Evolutionary conservation across 225 moss, liverwort and hornwort genomes (phyloP).

Genomic region (Antitrichia curtipendula): DNA sequence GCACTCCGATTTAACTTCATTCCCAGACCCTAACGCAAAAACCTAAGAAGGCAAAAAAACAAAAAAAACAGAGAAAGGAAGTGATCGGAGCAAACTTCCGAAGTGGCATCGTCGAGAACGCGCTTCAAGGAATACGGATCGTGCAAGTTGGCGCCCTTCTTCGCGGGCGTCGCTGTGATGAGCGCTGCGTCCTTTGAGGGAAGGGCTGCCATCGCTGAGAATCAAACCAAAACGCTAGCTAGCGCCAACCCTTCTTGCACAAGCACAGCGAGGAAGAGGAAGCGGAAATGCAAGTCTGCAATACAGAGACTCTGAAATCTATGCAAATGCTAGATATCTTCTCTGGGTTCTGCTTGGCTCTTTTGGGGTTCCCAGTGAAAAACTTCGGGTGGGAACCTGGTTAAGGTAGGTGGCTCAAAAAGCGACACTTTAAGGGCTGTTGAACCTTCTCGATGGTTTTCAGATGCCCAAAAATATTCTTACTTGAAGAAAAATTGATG

Average conservation of each 20-base stretch:
- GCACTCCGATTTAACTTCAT: not conserved
- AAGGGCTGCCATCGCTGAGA: constrained; percentile 33
- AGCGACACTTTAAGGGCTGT: no score
- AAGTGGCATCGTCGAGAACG: constrained; percentile 82
- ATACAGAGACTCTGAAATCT: not conserved
- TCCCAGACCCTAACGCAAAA: not conserved
- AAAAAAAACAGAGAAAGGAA: not conserved
- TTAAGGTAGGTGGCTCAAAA: no score
- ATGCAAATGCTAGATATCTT: fast-evolving
- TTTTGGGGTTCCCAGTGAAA: not conserved
- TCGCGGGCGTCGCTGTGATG: constrained; percentile 15
- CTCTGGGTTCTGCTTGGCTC: not conserved
- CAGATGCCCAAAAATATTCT: no score
- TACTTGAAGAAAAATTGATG: no score
- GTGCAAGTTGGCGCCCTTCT: constrained; percentile 55
- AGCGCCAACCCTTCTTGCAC: not conserved
- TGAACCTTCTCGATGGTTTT: no score
- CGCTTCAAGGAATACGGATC: constrained; percentile 95
- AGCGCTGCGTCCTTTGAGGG: constrained; percentile 26
- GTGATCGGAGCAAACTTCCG: constrained; percentile 34
- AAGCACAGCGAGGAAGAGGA: not conserved
- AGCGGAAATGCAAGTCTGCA: not conserved
- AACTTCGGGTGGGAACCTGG: not conserved
- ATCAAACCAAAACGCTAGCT: not conserved
- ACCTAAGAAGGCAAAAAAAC: not conserved